These are phyloP conservation scores for Epichloe baconii DNA, from an alignment of 2,329 filamentous ascomycete genomes.

Conservation along the genomic window DNA sequence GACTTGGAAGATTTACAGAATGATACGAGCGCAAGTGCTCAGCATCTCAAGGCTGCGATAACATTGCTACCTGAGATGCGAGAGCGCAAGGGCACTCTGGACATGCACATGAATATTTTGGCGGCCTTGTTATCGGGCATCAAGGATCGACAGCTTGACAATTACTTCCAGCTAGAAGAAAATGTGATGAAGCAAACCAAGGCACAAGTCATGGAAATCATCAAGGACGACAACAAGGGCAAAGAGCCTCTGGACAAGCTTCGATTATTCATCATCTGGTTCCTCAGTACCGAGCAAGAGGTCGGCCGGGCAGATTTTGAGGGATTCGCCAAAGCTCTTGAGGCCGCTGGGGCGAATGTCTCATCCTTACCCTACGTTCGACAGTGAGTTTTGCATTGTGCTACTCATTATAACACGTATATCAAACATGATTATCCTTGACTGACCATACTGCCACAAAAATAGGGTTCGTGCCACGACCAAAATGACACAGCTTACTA, in stretches of 20 bases:
- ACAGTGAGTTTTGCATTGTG: conserved; percentile 42
- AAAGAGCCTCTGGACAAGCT: conserved; percentile 80
- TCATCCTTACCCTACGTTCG: conserved; percentile 74
- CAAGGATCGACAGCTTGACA: conserved; percentile 88
- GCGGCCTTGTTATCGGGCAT: conserved; percentile 66
- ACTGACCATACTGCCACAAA: conserved; percentile 12
- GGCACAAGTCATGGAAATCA: conserved; percentile 72
- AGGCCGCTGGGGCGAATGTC: conserved; percentile 60
- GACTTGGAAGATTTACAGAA: conserved; percentile 87
- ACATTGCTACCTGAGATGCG: conserved; percentile 82
- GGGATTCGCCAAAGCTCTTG: conserved; percentile 74
- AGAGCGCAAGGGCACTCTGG: conserved; percentile 82
- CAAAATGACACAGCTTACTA: conserved; percentile 95
- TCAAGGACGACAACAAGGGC: conserved; percentile 72
- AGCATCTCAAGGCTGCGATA: conserved; percentile 92
- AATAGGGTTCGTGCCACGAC: conserved; percentile 77
- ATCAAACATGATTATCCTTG: not conserved
- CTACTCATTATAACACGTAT: not conserved
- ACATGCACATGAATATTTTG: conserved; percentile 99
- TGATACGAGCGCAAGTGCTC: conserved; percentile 76
- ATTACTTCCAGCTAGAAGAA: conserved; percentile 92
- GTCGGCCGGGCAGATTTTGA: conserved; percentile 71
- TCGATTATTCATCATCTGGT: conserved; percentile 93
- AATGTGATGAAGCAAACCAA: conserved; percentile 85
- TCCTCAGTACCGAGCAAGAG: conserved; percentile 83